Base-by-base conservation (phyloP, 805 yeast species). In the Ogataea saltuana region DNA sequence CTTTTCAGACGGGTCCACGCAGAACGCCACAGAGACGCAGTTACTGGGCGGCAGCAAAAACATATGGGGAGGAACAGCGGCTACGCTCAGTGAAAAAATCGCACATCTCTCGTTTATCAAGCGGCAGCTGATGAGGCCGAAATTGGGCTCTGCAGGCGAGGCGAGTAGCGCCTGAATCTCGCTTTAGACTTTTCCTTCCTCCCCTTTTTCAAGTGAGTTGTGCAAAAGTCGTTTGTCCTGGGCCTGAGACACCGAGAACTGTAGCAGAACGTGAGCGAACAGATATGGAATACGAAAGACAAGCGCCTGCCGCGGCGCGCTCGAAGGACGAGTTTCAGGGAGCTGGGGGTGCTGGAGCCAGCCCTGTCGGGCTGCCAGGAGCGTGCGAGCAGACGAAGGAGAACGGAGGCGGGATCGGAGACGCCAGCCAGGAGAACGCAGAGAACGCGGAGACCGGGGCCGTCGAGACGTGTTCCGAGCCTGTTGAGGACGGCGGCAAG, bases 41-140 rank as follows among this genome's bases (percentile, higher is more conserved):
- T 35, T 59, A 7, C 39, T 68, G 9, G 53, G 66, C 2, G 65
- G 65, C 16, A 46, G 44, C 2, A 50, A 48, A 3, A 45, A 50
- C 21, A 46, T 45, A 2, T 67, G 71, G 69, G 55, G 44, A 6
- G 60, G 63, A 1, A 39, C 49, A 6, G 58, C 61, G 18, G 36
- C 40, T 11, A 51, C 54, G 8, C 46, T 50, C 3, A 46, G 58
- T 0, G 66, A 62, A 19, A 67, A 66, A 45, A 58, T 65, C 23
- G 53, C 60, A 8, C 70, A 65, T 44, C 46, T 60, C 26, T 59
- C 66, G 3, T 63, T 49, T 26, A 54, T 65, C 19, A 60, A 56
- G 33, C 48, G 54, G 32, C 38, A 34, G 21, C 6, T 34, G 21
- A n/a, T 34, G 29, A 34, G 12, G 28, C 6, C n/a, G n/a, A n/a